Evolutionary conservation across 163 green algal species (phyloP).

Genomic region (Scenedesmus sp.): DNA sequence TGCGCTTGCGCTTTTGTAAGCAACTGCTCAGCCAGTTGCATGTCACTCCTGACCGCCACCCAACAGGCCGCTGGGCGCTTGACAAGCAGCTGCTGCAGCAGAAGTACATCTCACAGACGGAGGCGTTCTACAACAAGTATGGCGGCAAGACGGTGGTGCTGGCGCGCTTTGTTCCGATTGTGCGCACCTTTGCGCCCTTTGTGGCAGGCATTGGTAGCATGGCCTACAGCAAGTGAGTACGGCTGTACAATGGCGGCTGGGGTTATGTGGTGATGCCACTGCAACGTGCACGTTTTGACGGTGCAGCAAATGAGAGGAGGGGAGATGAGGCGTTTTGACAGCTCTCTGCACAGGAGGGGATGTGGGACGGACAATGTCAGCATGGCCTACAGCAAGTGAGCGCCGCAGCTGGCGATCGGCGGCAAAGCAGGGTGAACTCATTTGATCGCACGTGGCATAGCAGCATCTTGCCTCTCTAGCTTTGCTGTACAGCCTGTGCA

Average conservation of each 20-base stretch:
- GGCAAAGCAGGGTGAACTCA: no score
- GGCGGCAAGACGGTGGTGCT: slow-evolving; percentile 93
- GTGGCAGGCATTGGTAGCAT: slow-evolving; percentile 92
- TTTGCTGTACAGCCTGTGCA: no score
- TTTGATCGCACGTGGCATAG: no score
- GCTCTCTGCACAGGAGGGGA: no score
- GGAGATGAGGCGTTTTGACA: no score
- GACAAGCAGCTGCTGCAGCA: slow-evolving; percentile 66
- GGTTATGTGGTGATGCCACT: no score
- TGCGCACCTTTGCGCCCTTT: slow-evolving; percentile 96
- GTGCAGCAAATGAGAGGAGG: no score
- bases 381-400: slow-evolving; percentile 81
- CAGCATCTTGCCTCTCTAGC: no score
- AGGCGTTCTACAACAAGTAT: slow-evolving; percentile 86
- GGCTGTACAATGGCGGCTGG: neutral
- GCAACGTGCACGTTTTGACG: no score
- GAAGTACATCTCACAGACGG: slow-evolving; percentile 84
- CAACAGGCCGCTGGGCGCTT: slow-evolving; percentile 61
- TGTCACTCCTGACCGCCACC: neutral
- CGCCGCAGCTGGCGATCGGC: neutral
- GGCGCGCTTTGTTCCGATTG: slow-evolving; percentile 94
- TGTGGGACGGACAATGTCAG: slow-evolving; percentile 84
- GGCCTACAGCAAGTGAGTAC: slow-evolving; percentile 70
- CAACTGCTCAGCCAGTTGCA: neutral
- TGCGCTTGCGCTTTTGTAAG: neutral